Percentiles rank a stretch among this genome's conserved stretches.
phyloP scores from a whole-genome alignment of 164 flowering plant species.

The Dillenia suffruticosa region DNA sequence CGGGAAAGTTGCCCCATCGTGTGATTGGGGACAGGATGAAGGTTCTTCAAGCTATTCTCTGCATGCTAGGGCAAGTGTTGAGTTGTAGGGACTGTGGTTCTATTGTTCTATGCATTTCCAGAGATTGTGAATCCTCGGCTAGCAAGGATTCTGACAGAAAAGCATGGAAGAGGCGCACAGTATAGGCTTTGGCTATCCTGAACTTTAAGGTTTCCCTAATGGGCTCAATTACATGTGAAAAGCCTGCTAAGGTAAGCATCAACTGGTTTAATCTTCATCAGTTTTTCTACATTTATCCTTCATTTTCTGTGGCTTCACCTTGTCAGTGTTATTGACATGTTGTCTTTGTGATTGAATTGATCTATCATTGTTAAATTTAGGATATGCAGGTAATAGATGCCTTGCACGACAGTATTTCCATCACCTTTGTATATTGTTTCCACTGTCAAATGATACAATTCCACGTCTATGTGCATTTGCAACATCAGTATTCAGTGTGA shows the following conservation, averaged over 20 bases:
- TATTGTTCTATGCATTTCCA: constrained; percentile 28
- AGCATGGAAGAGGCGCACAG: constrained; percentile 11
- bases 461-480: too few relatives aligned
- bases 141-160: constrained; percentile 12
- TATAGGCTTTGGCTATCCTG: constrained; percentile 20
- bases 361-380: too few relatives aligned
- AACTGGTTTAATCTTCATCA: not conserved
- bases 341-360: too few relatives aligned
- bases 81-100: constrained; percentile 18
- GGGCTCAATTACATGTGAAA: constrained; percentile 39
- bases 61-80: constrained; percentile 52
- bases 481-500: too few relatives aligned
- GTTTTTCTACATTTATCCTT: not conserved
- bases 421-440: too few relatives aligned
- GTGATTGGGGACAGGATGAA: constrained; percentile 62
- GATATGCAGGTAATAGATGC: too few relatives aligned
- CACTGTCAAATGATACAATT: too few relatives aligned
- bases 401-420: too few relatives aligned
- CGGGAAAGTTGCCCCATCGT: constrained; percentile 39
- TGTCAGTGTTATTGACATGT: too few relatives aligned
- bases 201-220: constrained; percentile 15
- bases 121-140: constrained; percentile 18
- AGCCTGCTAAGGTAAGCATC: constrained; percentile 42
- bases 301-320: not conserved
- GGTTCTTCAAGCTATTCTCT: constrained; percentile 53